Evolutionary conservation across 177 flowering plant species (phyloP), one percentile per base, ranked within the genome.

Genomic region (Vitis hybrid): DNA sequence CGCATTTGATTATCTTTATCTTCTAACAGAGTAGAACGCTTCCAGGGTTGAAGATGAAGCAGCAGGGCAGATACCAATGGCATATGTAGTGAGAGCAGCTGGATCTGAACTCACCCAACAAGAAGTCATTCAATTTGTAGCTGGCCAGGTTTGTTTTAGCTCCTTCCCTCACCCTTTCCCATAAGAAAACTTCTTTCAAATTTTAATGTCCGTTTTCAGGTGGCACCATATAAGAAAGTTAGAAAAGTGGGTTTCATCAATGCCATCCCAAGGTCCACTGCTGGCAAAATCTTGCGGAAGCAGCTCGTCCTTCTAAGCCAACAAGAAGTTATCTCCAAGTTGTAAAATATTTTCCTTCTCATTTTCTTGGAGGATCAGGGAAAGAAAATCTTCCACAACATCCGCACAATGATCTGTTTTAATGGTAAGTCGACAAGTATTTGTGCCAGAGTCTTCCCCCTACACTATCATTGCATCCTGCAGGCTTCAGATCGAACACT

Each of bases 41-140:
- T 78, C 61, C 87, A 89, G 97, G 45, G 70, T 81, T 64, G 90
- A 86, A 76, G 93, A 90, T 77, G 90, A 91, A 74, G 89, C 77
- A 68, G 70, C 91, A 61, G 97, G 97, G 59, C 84, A 90, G 69
- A 86, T 88, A 72, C 94, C 94, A 5, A 79, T 88, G 86, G 97
- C 94, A 52, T 88, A 80, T 63, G 82, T 90, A 29, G 93, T 91
- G 64, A 84, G 81, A 77, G 78, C 77, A 71, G 64, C 79, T 3
- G 77, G 67, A 59, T 75, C 86, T 70, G 69, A 63, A 29, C 79
- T 90, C 65, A 80, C 78, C 5, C 87, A 83, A 76, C 77, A 78
- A 10, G 82, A 84, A 82, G 83, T 90, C 71, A 86, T 90, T 57
- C 76, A 82, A 61, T 91, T 86, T 65, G 85, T 90, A 10, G 85